Evolutionary conservation across 2,329 filamentous ascomycete genomes (phyloP).

Genomic region (Zasmidium angulare): DNA sequence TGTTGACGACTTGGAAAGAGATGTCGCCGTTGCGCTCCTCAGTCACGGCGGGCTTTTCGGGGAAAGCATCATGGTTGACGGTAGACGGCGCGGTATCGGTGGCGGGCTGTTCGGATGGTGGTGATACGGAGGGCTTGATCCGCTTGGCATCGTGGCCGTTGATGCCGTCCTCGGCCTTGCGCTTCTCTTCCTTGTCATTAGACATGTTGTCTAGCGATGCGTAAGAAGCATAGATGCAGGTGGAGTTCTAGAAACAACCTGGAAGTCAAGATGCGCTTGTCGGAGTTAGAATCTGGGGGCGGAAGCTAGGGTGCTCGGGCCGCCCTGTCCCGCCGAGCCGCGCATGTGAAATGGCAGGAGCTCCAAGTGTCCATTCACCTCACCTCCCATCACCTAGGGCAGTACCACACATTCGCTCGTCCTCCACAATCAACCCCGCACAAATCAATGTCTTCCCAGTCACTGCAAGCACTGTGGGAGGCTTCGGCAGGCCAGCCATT

Average conservation of each 20-base stretch:
- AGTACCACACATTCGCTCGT: neutral
- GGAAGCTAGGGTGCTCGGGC: neutral
- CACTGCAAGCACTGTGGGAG: constrained; percentile 85
- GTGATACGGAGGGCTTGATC: constrained; percentile 51
- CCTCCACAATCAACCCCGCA: neutral
- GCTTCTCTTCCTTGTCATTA: constrained; percentile 51
- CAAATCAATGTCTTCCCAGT: constrained; percentile 67
- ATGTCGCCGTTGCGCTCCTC: constrained; percentile 94
- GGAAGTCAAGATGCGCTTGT: neutral
- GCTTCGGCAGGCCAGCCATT: constrained; percentile 86
- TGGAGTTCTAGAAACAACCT: neutral
- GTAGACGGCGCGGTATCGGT: constrained; percentile 16
- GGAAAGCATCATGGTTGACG: constrained; percentile 63
- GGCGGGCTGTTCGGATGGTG: constrained; percentile 29
- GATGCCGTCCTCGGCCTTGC: constrained; percentile 69
- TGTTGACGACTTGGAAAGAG: constrained; percentile 97
- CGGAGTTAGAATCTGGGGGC: neutral
- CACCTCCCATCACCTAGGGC: neutral
- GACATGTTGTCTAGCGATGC: constrained; percentile 15
- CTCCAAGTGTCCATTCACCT: constrained; percentile 1
- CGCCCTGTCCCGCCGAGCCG: neutral
- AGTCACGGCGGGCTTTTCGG: constrained; percentile 89
- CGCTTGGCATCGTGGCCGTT: constrained; percentile 60
- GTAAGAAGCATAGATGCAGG: neutral
- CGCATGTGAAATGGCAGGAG: constrained; percentile 6